Percentiles rank a stretch among this genome's conserved stretches.
phyloP scores from a whole-genome alignment of 257 asterid species.

The Rhazya stricta region DNA sequence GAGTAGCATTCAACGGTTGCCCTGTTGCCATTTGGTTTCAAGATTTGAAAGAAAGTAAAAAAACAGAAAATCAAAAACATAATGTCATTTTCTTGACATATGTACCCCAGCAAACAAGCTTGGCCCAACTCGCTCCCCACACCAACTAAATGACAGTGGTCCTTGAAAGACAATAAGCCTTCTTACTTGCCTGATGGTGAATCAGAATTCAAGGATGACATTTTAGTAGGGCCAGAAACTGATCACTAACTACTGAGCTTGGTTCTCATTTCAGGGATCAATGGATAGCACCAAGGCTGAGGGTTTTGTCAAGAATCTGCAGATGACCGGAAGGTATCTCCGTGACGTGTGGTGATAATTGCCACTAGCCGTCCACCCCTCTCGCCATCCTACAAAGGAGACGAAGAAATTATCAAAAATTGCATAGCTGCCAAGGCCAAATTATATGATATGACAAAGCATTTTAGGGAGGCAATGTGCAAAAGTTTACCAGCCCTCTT shows the following conservation, averaged over 20 bases:
- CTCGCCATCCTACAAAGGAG: neutral
- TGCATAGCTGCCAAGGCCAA: neutral
- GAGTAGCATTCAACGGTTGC: neutral
- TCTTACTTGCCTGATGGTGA: neutral
- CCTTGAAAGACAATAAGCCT: neutral
- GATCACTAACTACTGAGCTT: neutral
- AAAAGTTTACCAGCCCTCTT: constrained; percentile 19
- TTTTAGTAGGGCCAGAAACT: neutral
- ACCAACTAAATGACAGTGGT: neutral
- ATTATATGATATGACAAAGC: neutral
- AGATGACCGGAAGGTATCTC: constrained; percentile 64
- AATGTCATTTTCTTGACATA: neutral
- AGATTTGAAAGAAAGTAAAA: neutral
- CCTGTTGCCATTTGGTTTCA: neutral
- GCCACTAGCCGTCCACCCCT: neutral
- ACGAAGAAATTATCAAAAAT: neutral
- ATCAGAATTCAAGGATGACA: neutral
- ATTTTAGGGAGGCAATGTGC: constrained; percentile 20
- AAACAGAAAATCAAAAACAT: neutral
- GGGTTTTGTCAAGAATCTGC: constrained; percentile 77
- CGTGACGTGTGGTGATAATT: constrained; percentile 74
- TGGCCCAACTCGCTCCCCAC: neutral
- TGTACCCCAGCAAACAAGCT: neutral
- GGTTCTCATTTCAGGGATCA: constrained; percentile 51
- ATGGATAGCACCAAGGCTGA: constrained; percentile 71